These are phyloP conservation scores for Fusarium drepaniforme DNA, from an alignment of 2,329 filamentous ascomycete genomes.

Conservation along the genomic window DNA sequence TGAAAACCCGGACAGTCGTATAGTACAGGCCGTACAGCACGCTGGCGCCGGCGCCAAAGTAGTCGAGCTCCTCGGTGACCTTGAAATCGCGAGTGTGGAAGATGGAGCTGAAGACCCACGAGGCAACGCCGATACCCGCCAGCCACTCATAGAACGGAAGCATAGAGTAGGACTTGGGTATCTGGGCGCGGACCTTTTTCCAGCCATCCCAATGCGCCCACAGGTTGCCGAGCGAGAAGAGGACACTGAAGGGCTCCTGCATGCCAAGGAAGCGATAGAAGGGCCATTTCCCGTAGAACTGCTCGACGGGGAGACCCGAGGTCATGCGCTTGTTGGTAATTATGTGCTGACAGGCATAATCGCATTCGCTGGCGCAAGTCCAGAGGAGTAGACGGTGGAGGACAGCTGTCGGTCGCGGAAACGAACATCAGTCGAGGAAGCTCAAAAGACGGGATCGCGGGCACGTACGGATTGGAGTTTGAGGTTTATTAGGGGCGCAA, in stretches of 20 bases:
- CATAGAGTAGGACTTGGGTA: constrained; percentile 81
- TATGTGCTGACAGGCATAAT: constrained; percentile 97
- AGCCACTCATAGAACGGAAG: constrained; percentile 85
- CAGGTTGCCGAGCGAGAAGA: constrained; percentile 94
- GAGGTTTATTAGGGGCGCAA: constrained; percentile 72
- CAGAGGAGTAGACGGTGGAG: constrained; percentile 90
- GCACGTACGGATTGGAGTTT: constrained; percentile 76
- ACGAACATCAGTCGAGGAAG: constrained; percentile 32
- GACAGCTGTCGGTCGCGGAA: constrained; percentile 68
- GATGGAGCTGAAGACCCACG: constrained; percentile 90
- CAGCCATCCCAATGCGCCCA: constrained; percentile 86
- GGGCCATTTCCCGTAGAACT: constrained; percentile 99
- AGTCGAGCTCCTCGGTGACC: constrained; percentile 93
- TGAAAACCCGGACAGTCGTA: constrained; percentile 83
- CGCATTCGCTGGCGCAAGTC: constrained; percentile 94
- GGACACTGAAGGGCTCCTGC: constrained; percentile 93
- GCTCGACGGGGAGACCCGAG: constrained; percentile 77
- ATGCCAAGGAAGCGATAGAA: constrained; percentile 91
- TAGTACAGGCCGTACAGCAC: constrained; percentile 95
- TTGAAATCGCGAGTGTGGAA: constrained; percentile 93
- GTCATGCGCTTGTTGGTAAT: constrained; percentile 79
- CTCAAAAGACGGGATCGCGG: constrained; percentile 19
- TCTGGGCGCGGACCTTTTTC: constrained; percentile 73
- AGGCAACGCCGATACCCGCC: constrained; percentile 82
- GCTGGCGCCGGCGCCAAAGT: constrained; percentile 91